Conservation (phyloP, 495 filamentous ascomycete genomes). For the Penicillium soppii region DNA sequence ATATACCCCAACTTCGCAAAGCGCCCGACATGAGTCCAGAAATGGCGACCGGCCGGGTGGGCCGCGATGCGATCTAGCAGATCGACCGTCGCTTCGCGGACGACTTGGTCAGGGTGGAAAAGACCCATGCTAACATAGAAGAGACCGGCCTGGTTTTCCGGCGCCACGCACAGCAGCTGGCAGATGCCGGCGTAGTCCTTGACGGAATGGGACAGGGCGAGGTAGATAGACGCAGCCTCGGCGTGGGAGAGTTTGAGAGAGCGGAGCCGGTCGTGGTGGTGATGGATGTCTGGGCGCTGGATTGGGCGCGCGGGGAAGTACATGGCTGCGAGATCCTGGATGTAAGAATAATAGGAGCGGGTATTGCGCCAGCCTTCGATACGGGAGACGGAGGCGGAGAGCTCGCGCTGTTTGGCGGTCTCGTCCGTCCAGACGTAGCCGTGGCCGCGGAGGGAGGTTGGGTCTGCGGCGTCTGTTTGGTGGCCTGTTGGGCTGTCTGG, state of each 20-base stretch:
- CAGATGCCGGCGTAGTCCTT: slow-evolving; percentile 85
- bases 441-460: slow-evolving; percentile 70
- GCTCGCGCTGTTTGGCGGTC: slow-evolving; percentile 71
- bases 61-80: slow-evolving; percentile 78
- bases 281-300: slow-evolving; percentile 79
- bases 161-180: slow-evolving; percentile 80
- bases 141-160: slow-evolving; percentile 83
- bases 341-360: slow-evolving; percentile 90
- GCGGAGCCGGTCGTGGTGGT: slow-evolving; percentile 88
- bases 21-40: slow-evolving; percentile 81
- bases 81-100: slow-evolving; percentile 73
- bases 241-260: slow-evolving; percentile 68
- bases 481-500: slow-evolving; percentile 49
- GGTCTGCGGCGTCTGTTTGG: slow-evolving; percentile 47
- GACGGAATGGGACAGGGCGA: slow-evolving; percentile 72
- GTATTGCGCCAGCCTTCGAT: slow-evolving; percentile 97
- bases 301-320: slow-evolving; percentile 64
- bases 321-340: slow-evolving; percentile 68
- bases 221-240: slow-evolving; percentile 76
- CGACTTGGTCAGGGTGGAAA: slow-evolving; percentile 84
- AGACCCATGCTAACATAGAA: slow-evolving; percentile 91
- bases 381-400: slow-evolving; percentile 82
- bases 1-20: slow-evolving; percentile 83
- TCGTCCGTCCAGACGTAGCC: slow-evolving; percentile 96
- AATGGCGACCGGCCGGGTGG: slow-evolving; percentile 90